These are phyloP conservation scores for Eucalyptus marginata DNA, from an alignment of 345 rosid species.

Conservation along the genomic window DNA sequence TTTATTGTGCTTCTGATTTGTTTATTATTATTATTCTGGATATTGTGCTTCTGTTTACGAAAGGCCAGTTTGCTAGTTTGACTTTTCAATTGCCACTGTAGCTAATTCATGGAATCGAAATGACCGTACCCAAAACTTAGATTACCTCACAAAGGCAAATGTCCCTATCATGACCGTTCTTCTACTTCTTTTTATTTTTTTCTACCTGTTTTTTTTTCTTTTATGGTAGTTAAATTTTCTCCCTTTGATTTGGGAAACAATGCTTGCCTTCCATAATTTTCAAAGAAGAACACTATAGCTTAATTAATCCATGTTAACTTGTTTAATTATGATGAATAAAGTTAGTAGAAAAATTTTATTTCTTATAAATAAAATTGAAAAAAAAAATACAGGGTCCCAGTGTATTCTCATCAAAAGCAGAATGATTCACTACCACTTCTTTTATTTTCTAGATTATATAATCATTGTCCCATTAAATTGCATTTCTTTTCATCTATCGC, in stretches of 20 bases:
- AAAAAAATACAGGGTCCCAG: too few species aligned
- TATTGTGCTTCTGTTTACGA: not conserved
- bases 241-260: not conserved
- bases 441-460: too few species aligned
- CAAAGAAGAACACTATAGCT: not conserved
- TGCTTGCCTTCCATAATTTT: not conserved
- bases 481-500: not conserved
- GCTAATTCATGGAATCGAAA: not conserved
- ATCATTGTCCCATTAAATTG: not conserved
- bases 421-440: not conserved
- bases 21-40: too few species aligned
- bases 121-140: not conserved
- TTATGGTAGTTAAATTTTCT: not conserved
- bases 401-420: too few species aligned
- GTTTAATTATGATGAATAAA: not conserved
- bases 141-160: not conserved
- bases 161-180: not conserved
- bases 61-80: not conserved
- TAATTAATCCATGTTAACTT: not conserved
- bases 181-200: not conserved
- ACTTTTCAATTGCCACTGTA: not conserved
- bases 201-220: not conserved
- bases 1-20: not conserved
- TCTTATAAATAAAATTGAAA: not conserved
- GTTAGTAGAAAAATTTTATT: not conserved